Percentiles rank a stretch among this genome's conserved stretches.
Evolutionary conservation across 768 basidiomycete species (phyloP).

Genomic region (Amanita pallidorosea): DNA sequence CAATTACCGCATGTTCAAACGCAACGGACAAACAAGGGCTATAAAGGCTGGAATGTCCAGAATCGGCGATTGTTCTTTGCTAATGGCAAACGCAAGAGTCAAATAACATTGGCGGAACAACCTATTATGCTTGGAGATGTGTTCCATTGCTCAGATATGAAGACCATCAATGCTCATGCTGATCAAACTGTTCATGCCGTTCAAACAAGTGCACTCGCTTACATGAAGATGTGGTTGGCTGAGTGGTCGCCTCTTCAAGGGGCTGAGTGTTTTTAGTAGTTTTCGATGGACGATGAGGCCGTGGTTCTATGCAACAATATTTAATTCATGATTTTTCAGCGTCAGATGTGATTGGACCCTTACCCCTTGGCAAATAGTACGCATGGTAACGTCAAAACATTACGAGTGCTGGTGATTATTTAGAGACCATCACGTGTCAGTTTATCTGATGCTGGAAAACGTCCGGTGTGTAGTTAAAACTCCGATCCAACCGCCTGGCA

Average conservation of each 20-base stretch:
- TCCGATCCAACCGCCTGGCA: too few relatives aligned
- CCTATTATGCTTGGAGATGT: conserved; percentile 50
- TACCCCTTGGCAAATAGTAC: too few relatives aligned
- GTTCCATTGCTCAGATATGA: conserved; percentile 63
- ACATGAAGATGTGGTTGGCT: conserved; percentile 49
- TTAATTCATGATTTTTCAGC: too few relatives aligned
- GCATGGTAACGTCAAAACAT: too few relatives aligned
- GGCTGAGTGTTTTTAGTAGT: too few relatives aligned
- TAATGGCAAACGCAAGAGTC: conserved; percentile 49
- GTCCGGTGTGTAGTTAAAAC: too few relatives aligned
- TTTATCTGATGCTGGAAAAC: too few relatives aligned
- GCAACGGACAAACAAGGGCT: conserved; percentile 31
- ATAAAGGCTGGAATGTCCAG: conserved; percentile 53
- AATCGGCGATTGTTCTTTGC: conserved; percentile 56
- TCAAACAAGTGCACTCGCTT: conserved; percentile 38
- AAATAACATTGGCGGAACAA: conserved; percentile 21
- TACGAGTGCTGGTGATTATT: too few relatives aligned
- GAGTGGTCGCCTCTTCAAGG: conserved; percentile 20
- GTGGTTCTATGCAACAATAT: too few relatives aligned
- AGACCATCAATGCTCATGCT: conserved; percentile 23
- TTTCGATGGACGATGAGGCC: too few relatives aligned
- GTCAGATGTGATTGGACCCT: too few relatives aligned
- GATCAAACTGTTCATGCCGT: conserved; percentile 47
- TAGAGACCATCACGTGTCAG: too few relatives aligned
- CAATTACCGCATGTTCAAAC: conserved; percentile 32